Percentiles rank a stretch among this genome's conserved stretches.
Evolutionary conservation across 2,329 filamentous ascomycete genomes (phyloP).

Genomic region (Tricladium varicosporioides): DNA sequence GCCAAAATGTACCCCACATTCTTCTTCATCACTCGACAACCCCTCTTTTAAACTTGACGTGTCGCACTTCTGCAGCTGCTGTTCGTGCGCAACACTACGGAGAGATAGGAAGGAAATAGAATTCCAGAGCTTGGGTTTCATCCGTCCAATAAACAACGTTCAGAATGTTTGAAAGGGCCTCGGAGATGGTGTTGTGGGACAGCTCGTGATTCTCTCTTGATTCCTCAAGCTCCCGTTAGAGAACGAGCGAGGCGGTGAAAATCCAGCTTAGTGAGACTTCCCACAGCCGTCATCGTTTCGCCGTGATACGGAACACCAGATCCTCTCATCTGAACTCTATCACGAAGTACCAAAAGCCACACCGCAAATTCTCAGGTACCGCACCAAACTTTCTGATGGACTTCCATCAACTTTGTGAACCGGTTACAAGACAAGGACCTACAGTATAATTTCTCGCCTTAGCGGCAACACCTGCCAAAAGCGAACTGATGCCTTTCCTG

Average conservation of each 20-base stretch:
- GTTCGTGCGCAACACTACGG: background rate
- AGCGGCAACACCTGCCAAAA: constrained; percentile 16
- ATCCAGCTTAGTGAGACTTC: constrained; percentile 10
- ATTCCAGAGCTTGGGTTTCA: background rate
- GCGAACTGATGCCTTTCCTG: constrained; percentile 5
- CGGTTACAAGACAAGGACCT: background rate
- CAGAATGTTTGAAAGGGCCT: constrained; percentile 2
- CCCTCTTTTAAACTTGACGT: constrained; percentile 20
- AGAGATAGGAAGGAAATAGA: background rate
- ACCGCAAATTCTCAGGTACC: background rate
- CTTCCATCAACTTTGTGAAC: background rate
- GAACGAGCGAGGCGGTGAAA: background rate
- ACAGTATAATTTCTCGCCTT: constrained; percentile 9
- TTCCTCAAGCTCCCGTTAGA: background rate
- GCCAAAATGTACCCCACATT: constrained; percentile 29
- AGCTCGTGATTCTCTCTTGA: background rate
- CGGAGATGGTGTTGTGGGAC: constrained; percentile 9
- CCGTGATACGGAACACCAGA: background rate
- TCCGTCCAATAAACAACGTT: background rate
- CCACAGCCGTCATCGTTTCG: constrained; percentile 5
- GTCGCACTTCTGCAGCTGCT: constrained; percentile 14
- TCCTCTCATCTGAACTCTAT: background rate
- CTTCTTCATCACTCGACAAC: constrained; percentile 4
- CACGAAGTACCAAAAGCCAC: background rate
- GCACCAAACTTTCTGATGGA: background rate